These are phyloP conservation scores for Pyrrhoderma lamaoense DNA, from an alignment of 1,284 basidiomycete species.

Conservation along the genomic window DNA sequence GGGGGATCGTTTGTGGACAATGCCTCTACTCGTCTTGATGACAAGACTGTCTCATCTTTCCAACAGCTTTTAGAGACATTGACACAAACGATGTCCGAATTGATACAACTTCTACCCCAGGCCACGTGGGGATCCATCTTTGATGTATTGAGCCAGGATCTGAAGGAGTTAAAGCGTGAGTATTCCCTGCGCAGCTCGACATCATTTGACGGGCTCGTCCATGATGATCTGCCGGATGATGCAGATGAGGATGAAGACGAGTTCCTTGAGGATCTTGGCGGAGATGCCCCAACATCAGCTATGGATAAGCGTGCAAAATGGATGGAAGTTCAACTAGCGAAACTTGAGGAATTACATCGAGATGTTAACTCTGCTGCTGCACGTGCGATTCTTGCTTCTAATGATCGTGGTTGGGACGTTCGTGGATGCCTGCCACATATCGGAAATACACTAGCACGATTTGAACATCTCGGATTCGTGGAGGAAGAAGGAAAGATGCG, in stretches of 20 bases:
- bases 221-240: slow-evolving; percentile 80
- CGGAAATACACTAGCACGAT: slow-evolving; percentile 57
- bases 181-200: slow-evolving; percentile 53
- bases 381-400: slow-evolving; percentile 70
- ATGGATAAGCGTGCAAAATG: slow-evolving; percentile 77
- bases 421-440: slow-evolving; percentile 54
- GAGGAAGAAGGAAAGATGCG: slow-evolving; percentile 38
- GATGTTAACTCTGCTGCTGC: slow-evolving; percentile 82
- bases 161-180: slow-evolving; percentile 15
- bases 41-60: slow-evolving; percentile 79
- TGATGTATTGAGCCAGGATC: slow-evolving; percentile 16
- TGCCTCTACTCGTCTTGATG: slow-evolving; percentile 74
- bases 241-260: slow-evolving; percentile 70
- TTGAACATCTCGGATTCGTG: slow-evolving; percentile 56
- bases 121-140: slow-evolving; percentile 57
- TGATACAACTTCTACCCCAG: slow-evolving; percentile 71
- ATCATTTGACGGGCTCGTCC: slow-evolving; percentile 74
- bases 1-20: slow-evolving; percentile 76
- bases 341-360: slow-evolving; percentile 75
- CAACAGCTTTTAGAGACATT: slow-evolving; percentile 77
- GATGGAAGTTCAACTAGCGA: slow-evolving; percentile 84
- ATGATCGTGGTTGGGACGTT: slow-evolving; percentile 78
- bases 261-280: slow-evolving; percentile 46
- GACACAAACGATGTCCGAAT: slow-evolving; percentile 78
- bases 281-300: slow-evolving; percentile 70